These are phyloP conservation scores for Paraphaeosphaeria sporulosa DNA, from an alignment of 2,329 filamentous ascomycete species.

Conservation along the genomic window DNA sequence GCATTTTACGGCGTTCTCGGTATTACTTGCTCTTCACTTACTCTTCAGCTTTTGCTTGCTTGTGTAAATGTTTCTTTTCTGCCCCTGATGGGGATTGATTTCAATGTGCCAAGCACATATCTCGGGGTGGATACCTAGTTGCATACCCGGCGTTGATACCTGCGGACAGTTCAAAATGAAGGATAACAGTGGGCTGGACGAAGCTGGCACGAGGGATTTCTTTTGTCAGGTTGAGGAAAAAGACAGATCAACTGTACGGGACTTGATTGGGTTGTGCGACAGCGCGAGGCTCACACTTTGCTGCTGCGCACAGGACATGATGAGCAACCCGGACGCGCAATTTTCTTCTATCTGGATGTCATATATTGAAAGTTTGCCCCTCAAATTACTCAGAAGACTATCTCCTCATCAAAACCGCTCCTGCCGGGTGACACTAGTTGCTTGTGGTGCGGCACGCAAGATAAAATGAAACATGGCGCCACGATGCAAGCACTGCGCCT, in stretches of 20 bases:
- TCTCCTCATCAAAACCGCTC: background rate
- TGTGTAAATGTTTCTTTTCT: conserved; percentile 20
- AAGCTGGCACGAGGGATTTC: conserved; percentile 15
- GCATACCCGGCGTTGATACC: conserved; percentile 27
- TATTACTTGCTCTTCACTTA: conserved; percentile 11
- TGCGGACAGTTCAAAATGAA: conserved; percentile 19
- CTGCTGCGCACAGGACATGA: background rate
- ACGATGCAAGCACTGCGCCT: conserved; percentile 21
- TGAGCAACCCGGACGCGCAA: background rate
- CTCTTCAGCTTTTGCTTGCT: conserved; percentile 13
- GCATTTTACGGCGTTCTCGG: conserved; percentile 32
- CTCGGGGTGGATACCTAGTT: conserved; percentile 22
- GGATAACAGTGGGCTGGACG: conserved; percentile 9
- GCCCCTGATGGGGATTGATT: conserved; percentile 13
- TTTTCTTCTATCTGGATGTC: conserved; percentile 2
- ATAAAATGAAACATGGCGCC: background rate
- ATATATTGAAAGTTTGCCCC: conserved; percentile 5
- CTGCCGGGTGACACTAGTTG: background rate
- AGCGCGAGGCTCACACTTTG: background rate
- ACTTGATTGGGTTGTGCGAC: background rate
- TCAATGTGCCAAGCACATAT: conserved; percentile 10
- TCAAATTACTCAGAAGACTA: background rate
- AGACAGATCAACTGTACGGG: background rate
- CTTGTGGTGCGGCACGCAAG: background rate
- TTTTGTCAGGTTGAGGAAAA: conserved; percentile 16